Evolutionary conservation across 2,329 filamentous ascomycete species (phyloP), one percentile per base, ranked within the genome.

Genomic region (Botrytis byssoidea): DNA sequence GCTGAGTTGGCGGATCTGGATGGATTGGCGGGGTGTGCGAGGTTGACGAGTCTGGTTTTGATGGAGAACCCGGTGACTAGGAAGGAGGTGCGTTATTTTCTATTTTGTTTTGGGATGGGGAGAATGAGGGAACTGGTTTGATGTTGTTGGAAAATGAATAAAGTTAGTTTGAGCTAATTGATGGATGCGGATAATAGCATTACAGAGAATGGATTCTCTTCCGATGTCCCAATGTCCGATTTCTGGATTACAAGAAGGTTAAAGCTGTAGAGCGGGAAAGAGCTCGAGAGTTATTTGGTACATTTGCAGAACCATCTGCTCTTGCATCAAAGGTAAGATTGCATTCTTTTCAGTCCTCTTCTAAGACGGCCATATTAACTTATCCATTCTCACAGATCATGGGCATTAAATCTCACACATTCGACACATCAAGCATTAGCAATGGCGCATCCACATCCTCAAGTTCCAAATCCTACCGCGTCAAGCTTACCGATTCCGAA

Each of bases 121-220:
- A 64, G 60, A 35, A 57, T 57, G 35, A 35, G 22, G 35, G 42
- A n/a, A 6, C 8, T 29, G 37, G 48, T 48, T 65, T 57, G n/a
- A 71, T 18, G 6, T 63, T 42, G 37, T 42, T 40, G n/a, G 44
- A 16, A 32, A 40, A 55, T 20, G 32, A 60, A 29, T 4, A n/a
- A 29, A 42, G 20, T 32, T 25, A 3, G n/a, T 25, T 44, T n/a
- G 16, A 22, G 44, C 60, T 68, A 68, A 68, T 37, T n/a, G 40
- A 35, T 71, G 61, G 32, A 61, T 74, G 74, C 46, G 70, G 1
- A 55, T 20, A 22, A 70, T 79, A 98, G 94, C 86, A 98, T 83
- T 99, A 98, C 85, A 92, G 96, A 71, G 92, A 92, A 82, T 99
- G 93, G 92, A 85, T 97, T 42, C 88, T 99, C 75, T 98, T 93